phyloP scores from a whole-genome alignment of 495 filamentous ascomycete species.

The Entonaema liquescens region DNA sequence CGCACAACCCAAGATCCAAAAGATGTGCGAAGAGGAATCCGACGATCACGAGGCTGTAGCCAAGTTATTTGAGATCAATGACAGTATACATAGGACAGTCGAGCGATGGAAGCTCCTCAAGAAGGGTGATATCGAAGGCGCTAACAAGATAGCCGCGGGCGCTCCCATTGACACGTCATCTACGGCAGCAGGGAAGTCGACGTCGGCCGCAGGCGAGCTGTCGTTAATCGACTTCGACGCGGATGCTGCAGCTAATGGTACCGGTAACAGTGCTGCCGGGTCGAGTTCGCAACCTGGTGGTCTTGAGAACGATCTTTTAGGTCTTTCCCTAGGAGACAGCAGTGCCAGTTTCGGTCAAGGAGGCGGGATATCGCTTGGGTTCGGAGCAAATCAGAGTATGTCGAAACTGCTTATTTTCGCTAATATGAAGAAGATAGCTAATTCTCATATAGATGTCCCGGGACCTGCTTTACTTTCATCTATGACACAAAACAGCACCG shows the following conservation, averaged over 20 bases:
- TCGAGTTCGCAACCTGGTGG: conserved; percentile 48
- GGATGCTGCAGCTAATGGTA: conserved; percentile 69
- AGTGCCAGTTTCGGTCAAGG: conserved; percentile 66
- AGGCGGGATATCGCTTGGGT: conserved; percentile 87
- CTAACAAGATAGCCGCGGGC: conserved; percentile 85
- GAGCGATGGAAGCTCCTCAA: conserved; percentile 94
- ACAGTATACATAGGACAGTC: conserved; percentile 96
- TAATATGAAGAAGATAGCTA: conserved; percentile 2
- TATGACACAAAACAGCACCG: conserved; percentile 65
- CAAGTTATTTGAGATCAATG: conserved; percentile 95
- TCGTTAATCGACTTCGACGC: conserved; percentile 91
- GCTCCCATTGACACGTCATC: conserved; percentile 63
- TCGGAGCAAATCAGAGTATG: conserved; percentile 73
- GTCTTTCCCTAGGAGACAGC: conserved; percentile 60
- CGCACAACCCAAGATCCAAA: conserved; percentile 97
- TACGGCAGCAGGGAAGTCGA: conserved; percentile 72
- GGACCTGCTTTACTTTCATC: conserved; percentile 72
- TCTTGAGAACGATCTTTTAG: conserved; percentile 63
- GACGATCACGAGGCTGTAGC: conserved; percentile 95
- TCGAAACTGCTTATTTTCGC: background rate
- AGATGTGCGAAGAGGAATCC: conserved; percentile 98
- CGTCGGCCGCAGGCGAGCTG: conserved; percentile 82
- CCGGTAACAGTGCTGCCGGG: conserved; percentile 47
- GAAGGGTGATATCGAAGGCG: conserved; percentile 89
- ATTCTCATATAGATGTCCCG: conserved; percentile 60